Evolutionary conservation across 2,329 filamentous ascomycete genomes (phyloP), one percentile per base, ranked within the genome.

Genomic region (Cercospora sesami): DNA sequence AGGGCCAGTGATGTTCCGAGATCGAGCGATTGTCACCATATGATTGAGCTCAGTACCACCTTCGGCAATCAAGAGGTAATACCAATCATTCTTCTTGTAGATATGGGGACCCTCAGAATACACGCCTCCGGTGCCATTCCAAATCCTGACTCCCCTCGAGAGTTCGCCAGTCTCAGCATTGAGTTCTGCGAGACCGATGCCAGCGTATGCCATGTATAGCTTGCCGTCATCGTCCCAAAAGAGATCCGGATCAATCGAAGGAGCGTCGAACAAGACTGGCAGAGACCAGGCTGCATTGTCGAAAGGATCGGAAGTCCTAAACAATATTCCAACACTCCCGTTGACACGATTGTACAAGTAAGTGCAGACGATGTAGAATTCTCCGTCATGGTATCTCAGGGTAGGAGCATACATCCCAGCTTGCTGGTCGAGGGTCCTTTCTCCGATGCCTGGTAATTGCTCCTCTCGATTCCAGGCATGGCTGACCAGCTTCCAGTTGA

Each of bases 151-250:
- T 8, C 68, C 68, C 14, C 74, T 68, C 4, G 72, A 69, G 28
- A 39, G 42, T 7, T 53, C 60, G 3, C 79, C 80, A 4, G 77
- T 80, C 5, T 74, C 59, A 7, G 80, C 73, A 62, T 81, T 73
- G 28, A 81, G 73, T 23, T 75, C 73, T 14, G 71, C 66, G 18
- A 77, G 70, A 23, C 74, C 68, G 28, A 79, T 78, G 6, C 78
- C 77, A 6, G 74, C 73, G 12, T 71, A 80, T 3, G 74, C 73
- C 16, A 86, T 81, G 66, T 87, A 88, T 0, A 82, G 78, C 66
- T 81, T 84, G 1, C 86, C 86, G 58, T 88, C 83, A 0, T 82
- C 81, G 60, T 88, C 84, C 83, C 85, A 88, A 71, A 86, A 86
- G 7, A 74, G 62, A 59, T 73, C 71, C 4, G 73, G 72, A 58